Conservation (phyloP, 1,284 basidiomycete genomes). For the Pseudozyma flocculosa region DNA sequence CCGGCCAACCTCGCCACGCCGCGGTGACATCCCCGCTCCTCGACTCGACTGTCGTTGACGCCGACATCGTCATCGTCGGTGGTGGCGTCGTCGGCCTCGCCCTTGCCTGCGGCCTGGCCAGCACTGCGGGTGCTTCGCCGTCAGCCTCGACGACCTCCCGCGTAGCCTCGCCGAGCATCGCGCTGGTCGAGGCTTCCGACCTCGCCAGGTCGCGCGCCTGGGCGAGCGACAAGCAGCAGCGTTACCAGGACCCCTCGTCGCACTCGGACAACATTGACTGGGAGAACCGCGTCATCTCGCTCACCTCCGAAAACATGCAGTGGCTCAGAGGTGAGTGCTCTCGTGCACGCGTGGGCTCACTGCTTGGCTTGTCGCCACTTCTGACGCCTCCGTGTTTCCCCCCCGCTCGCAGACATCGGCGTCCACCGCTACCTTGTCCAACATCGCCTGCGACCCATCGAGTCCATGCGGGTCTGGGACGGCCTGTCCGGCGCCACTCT, state of each 20-base stretch:
- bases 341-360: too few relatives aligned
- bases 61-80: constrained; percentile 52
- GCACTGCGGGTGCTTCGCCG: constrained; percentile 9
- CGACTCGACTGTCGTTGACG: constrained; percentile 7
- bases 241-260: constrained; percentile 9
- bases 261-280: constrained; percentile 35
- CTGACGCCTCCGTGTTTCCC: too few relatives aligned
- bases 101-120: constrained; percentile 36
- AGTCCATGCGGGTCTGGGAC: constrained; percentile 54
- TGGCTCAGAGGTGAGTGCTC: constrained; percentile 36
- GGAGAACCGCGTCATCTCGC: constrained; percentile 55
- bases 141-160: too few relatives aligned
- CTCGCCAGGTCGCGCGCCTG: constrained; percentile 35
- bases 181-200: constrained; percentile 46
- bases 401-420: constrained; percentile 23
- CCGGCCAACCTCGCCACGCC: too few relatives aligned
- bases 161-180: constrained; percentile 14
- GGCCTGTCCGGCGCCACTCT: constrained; percentile 50
- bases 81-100: constrained; percentile 54
- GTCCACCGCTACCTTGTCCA: constrained; percentile 36
- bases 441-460: constrained; percentile 38
- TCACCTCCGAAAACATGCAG: constrained; percentile 48
- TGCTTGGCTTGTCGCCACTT: too few relatives aligned
- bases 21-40: neutral
- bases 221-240: constrained; percentile 16